Evolutionary conservation across 495 filamentous ascomycete genomes (phyloP).

Genomic region (Penicillium mononematosum): DNA sequence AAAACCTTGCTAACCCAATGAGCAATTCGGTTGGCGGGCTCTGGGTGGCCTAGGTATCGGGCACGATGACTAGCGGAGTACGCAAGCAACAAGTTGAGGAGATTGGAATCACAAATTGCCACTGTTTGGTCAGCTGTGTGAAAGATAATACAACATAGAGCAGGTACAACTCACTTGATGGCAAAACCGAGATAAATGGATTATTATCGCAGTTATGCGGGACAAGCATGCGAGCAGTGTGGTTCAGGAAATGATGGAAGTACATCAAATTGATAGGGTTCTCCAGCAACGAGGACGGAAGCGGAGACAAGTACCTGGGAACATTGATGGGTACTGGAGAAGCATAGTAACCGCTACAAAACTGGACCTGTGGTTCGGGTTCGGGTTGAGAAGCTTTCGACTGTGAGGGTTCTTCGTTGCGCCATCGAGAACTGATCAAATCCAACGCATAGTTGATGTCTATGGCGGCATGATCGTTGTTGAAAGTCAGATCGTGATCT

Average conservation of each 20-base stretch:
- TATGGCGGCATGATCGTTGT: constrained; percentile 63
- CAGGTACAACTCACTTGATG: constrained; percentile 54
- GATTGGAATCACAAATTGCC: constrained; percentile 64
- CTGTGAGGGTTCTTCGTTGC: constrained; percentile 11
- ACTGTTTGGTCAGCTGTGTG: constrained; percentile 40
- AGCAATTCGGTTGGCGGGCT: constrained; percentile 76
- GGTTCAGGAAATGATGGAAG: constrained; percentile 77
- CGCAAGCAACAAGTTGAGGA: constrained; percentile 75
- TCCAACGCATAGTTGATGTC: constrained; percentile 44
- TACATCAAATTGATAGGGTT: constrained; percentile 79
- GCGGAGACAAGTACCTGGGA: constrained; percentile 61
- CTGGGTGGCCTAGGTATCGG: constrained; percentile 67
- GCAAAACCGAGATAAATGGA: constrained; percentile 69
- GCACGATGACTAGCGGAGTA: constrained; percentile 83
- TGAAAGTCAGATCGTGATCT: constrained; percentile 65
- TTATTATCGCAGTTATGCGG: constrained; percentile 75
- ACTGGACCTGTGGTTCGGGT: constrained; percentile 15
- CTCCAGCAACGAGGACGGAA: constrained; percentile 63
- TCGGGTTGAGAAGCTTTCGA: constrained; percentile 7
- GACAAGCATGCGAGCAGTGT: constrained; percentile 72
- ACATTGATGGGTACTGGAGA: constrained; percentile 67
- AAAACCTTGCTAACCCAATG: constrained; percentile 78
- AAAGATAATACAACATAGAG: neutral
- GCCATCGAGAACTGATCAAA: constrained; percentile 24
- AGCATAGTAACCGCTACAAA: constrained; percentile 60